Base-by-base conservation (phyloP, 805 yeast genomes). In the Henningerozyma blattae region DNA sequence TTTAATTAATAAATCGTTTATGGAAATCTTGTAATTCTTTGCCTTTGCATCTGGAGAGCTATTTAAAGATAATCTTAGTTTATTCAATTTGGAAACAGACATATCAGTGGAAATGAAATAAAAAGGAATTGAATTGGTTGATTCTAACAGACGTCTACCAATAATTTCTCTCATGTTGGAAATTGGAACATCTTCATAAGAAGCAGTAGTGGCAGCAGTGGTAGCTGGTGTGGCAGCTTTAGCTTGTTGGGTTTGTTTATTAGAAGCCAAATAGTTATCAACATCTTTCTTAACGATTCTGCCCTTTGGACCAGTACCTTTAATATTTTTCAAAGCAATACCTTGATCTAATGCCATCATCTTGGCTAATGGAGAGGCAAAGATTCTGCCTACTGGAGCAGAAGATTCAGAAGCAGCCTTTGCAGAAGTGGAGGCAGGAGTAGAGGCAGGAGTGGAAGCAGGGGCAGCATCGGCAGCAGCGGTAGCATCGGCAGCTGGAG, bases 341-440 rank as follows among this genome's bases (percentile, higher is more conserved):
- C 97, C 98, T 60, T 78, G 74, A 61, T 89, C 95, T 46, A 87
- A 68, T 39, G 98, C 98, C 43, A 91, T 67, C 45, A 75, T 76
- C 70, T 89, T 89, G 40, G 98, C 98, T 45, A 81, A 67, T 38
- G 98, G 98, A 41, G 97, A 87, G 30, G 97, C 97, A 46, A 84
- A 59, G 58, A 91, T 79, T 63, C 95, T 75, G 47, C 68, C 81
- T n/a, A n/a, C n/a, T n/a, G n/a, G n/a, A n/a, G n/a, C n/a, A 36
- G 69, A 64, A 24, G 64, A 56, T 27, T 74, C 60, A 5, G 70
- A 39, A 14, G 67, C 34, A 14, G 67, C 35, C 14, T 66, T 22
- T 18, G 62, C 26, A 22, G 44, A 18, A 22, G 58, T 31, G 24
- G 61, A 34, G 9, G 52, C 27, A 12, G 65, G 32, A 15, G 65